Evolutionary conservation across 768 basidiomycete genomes (phyloP), one percentile per base, ranked within the genome.

Genomic region (Russula griseocarnosa): DNA sequence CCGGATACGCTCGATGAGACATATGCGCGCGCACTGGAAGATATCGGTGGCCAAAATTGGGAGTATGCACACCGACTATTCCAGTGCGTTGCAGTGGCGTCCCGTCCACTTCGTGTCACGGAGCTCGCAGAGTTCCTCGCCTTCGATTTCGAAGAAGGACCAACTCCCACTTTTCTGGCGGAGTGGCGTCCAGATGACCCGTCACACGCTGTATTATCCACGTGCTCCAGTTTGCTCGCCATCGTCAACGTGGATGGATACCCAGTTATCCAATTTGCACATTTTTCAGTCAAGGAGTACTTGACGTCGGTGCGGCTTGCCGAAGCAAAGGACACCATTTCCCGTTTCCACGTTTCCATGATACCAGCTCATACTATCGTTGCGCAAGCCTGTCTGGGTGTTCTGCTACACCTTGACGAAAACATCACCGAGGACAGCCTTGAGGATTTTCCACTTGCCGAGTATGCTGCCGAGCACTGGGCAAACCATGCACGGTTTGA

Each of bases 91-190:
- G 38, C 26, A 28, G 55, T 10, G 7, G 55, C 38, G 10, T 55
- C 55, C 9, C 36, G 54, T 10, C 54, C 54, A 18, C 54, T 55
- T 18, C 36, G 2, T 26, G 54, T 26, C 36, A 0, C 28, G 7
- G 55, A 55, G 10, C 55, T 55, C 4, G 55, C 55, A 2, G 55
- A 55, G 26, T 55, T 55, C 18, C 55, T 55, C 18, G 55, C 55
- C 6, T 55, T 55, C 5, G 55, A 55, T n/a, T 55, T 55, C 3
- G 14, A 16, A 5, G 24, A 4, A 1, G 55, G 18, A 28, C 13
- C 40, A 20, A 55, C 26, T 5, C 55, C 55, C 24, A 55, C 11
- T 20, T 26, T 20, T 11, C 18, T 20, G 5, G 38, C 32, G 2
- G 55, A 32, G 9, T 55, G 54, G 55, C 55, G 55, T 4, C 16